Evolutionary conservation across 2,329 filamentous ascomycete species (phyloP), one percentile per base, ranked within the genome.

Genomic region (Ophiostoma sp.): DNA sequence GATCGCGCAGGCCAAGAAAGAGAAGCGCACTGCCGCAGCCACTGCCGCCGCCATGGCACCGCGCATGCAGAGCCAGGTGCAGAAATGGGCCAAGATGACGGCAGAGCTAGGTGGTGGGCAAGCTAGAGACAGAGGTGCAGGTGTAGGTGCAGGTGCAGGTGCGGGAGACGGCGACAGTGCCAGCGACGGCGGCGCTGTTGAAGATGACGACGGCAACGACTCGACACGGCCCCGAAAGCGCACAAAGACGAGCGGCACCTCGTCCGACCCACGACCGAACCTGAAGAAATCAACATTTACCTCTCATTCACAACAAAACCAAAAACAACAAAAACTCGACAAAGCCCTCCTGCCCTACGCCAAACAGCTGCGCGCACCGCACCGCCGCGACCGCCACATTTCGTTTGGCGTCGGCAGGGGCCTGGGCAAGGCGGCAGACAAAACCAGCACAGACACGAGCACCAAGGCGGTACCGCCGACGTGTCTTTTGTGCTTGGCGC

Each of bases 21-120:
- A 74, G 35, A 73, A 72, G 60, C 71, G 69, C n/a, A 68, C 64
- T 31, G 69, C 60, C 1, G 68, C 57, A 1, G 27, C 54, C n/a
- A 44, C 67, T 2, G 54, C 67, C 1, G 65, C 71, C 1, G 85
- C 87, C 3, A 83, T 83, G 81, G 81, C 79, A n/a, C 86, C 88
- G 0, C 88, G 72, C 41, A 69, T 74, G 70, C 73, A 74, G 68
- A 72, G 54, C 41, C 73, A 91, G 77, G 81, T 91, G 65, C 87
- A 90, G 77, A 90, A 89, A 77, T 91, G 89, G 89, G 86, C 87
- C 67, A 87, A 90, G 75, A 87, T 89, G 67, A 88, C 90, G 75
- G 88, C 88, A 1, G 88, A 91, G 68, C 73, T 74, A n/a, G 71
- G 83, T 80, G 72, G 78, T 20, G 74, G 74, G 8, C 74, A 76